Percentiles rank a stretch among this genome's conserved stretches.
These are phyloP conservation scores for Friedmanniomyces endolithicus DNA, from an alignment of 495 filamentous ascomycete genomes.

Conservation along the genomic window DNA sequence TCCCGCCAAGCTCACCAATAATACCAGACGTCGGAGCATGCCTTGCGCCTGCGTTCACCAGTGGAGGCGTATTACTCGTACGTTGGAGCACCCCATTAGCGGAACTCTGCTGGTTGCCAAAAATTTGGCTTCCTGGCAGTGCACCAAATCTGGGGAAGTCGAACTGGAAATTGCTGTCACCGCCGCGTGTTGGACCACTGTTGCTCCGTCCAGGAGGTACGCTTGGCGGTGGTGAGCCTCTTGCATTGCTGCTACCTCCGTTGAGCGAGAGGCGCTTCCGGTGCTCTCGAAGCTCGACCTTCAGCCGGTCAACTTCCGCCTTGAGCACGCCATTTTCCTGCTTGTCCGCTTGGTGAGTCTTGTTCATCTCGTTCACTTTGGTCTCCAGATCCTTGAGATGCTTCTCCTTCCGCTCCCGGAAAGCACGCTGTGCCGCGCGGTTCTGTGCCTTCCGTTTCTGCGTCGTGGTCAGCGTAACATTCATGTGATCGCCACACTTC, in stretches of 20 bases:
- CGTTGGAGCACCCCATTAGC: slow-evolving; percentile 16
- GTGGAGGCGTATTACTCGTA: slow-evolving; percentile 8
- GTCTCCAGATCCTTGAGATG: slow-evolving; percentile 92
- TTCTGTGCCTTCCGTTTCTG: slow-evolving; percentile 99
- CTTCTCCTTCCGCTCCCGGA: slow-evolving; percentile 95
- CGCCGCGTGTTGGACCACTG: slow-evolving; percentile 14
- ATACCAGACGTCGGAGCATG: background rate
- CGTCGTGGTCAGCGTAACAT: background rate
- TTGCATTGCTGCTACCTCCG: slow-evolving; percentile 28
- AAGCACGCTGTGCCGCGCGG: slow-evolving; percentile 88
- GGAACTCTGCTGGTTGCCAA: slow-evolving; percentile 36
- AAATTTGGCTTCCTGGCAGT: slow-evolving; percentile 51
- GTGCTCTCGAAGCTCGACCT: slow-evolving; percentile 77
- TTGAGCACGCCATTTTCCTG: slow-evolving; percentile 78
- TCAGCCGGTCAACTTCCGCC: slow-evolving; percentile 75
- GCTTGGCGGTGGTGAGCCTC: slow-evolving; percentile 37
- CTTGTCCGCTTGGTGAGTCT: slow-evolving; percentile 66
- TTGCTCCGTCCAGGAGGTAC: slow-evolving; percentile 21
- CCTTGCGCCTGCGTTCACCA: background rate
- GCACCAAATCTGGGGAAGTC: slow-evolving; percentile 89
- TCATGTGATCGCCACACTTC: background rate
- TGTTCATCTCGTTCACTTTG: slow-evolving; percentile 87
- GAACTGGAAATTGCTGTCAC: slow-evolving; percentile 63
- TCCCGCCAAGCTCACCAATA: background rate
- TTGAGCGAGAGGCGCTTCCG: slow-evolving; percentile 64